Evolutionary conservation across 176 grass and related monocot species (phyloP).

Genomic region (Rhipidocladum racemiflorum): DNA sequence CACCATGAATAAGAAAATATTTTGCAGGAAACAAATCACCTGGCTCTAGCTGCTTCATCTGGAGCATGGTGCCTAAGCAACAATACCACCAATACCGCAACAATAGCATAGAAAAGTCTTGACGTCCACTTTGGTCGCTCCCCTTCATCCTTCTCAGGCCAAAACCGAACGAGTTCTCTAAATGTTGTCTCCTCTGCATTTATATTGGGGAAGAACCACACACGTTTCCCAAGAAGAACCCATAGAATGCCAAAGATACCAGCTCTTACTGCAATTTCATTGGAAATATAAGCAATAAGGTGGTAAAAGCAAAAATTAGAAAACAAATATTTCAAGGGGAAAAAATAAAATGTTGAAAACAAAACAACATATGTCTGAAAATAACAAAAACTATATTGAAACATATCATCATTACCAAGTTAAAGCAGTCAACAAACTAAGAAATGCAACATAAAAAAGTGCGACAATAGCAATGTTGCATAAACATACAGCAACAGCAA

Average conservation of each 20-base stretch:
- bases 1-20: constrained; percentile 11
- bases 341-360: too few relatives aligned
- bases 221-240: constrained; percentile 84
- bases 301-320: not conserved
- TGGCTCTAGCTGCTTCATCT: constrained; percentile 97
- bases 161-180: constrained; percentile 88
- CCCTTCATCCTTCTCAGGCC: constrained; percentile 89
- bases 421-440: constrained; percentile 13
- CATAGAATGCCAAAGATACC: constrained; percentile 76
- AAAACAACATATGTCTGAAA: not conserved
- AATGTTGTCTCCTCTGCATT: constrained; percentile 99
- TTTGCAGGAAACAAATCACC: constrained; percentile 53
- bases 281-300: constrained; percentile 6
- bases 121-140: constrained; percentile 87
- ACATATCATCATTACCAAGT: constrained; percentile 4
- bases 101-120: constrained; percentile 70
- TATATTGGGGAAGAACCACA: constrained; percentile 99
- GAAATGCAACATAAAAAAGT: not conserved
- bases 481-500: constrained; percentile 5
- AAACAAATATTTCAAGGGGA: not conserved
- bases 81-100: constrained; percentile 59
- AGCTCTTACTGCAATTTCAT: constrained; percentile 69
- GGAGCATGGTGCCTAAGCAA: constrained; percentile 96
- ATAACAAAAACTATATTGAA: not conserved
- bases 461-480: not conserved